A percentile compares a stretch with the other conserved stretches of the same genome.
Evolutionary conservation across 768 basidiomycete genomes (phyloP).

Genomic region (Boletus reticulatus): DNA sequence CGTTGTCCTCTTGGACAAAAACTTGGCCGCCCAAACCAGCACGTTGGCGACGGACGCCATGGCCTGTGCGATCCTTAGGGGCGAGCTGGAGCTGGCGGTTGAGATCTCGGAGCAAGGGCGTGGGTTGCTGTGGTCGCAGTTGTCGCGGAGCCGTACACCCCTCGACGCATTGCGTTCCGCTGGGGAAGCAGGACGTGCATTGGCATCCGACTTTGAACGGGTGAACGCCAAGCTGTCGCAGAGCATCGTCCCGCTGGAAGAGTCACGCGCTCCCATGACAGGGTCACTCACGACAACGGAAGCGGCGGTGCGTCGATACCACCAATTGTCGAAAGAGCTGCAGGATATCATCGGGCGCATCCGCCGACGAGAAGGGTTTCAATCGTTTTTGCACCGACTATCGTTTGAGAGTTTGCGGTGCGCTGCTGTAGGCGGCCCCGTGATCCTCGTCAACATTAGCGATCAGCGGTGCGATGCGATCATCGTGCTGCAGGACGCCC

Average conservation of each 20-base stretch:
- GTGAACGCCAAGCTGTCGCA: conserved; percentile 14
- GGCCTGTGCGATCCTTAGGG: conserved; percentile 23
- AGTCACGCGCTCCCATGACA: neutral
- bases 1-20: conserved; percentile 1
- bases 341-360: conserved; percentile 21
- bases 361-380: conserved; percentile 25
- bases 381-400: conserved; percentile 29
- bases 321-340: conserved; percentile 16
- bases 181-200: conserved; percentile 8
- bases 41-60: conserved; percentile 25
- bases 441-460: conserved; percentile 38
- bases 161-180: conserved; percentile 22
- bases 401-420: conserved; percentile 16
- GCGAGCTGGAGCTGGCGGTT: conserved; percentile 23
- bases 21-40: neutral
- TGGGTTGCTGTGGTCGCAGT: conserved; percentile 29
- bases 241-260: neutral
- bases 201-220: conserved; percentile 28
- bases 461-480: conserved; percentile 37
- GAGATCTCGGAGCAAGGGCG: conserved; percentile 37
- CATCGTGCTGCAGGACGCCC: conserved; percentile 25
- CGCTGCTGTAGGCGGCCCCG: conserved; percentile 29
- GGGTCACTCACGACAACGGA: conserved; percentile 10
- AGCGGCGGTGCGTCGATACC: conserved; percentile 14
- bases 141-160: conserved; percentile 26